phyloP scores from a whole-genome alignment of 1,284 basidiomycete genomes.

The Naganishia liquefaciens region DNA sequence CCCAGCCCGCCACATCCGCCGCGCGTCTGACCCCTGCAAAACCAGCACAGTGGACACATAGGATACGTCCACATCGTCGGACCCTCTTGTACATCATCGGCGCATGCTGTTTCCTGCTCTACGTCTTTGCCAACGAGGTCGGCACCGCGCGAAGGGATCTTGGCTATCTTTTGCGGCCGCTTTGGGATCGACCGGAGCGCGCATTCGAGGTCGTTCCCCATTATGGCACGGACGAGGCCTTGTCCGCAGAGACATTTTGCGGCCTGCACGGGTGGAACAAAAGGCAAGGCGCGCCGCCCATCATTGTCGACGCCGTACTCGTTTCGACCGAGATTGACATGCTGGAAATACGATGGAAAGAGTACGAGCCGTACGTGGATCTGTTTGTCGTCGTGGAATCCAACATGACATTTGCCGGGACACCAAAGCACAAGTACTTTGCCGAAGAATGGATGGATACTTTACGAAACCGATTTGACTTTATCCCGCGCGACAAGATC shows the following conservation, averaged over 20 bases:
- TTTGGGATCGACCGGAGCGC: constrained; percentile 39
- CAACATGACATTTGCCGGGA: constrained; percentile 64
- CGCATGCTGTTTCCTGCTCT: background rate
- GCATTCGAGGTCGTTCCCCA: constrained; percentile 37
- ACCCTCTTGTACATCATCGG: background rate
- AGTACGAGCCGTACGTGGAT: constrained; percentile 64
- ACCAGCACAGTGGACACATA: too few relatives aligned
- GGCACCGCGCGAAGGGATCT: constrained; percentile 35
- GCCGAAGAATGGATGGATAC: constrained; percentile 32
- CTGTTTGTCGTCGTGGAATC: constrained; percentile 68
- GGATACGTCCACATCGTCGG: background rate
- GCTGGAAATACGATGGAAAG: constrained; percentile 67
- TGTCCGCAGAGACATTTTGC: constrained; percentile 35
- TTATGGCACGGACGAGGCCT: constrained; percentile 23
- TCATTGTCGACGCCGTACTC: constrained; percentile 60
- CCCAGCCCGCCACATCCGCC: too few relatives aligned
- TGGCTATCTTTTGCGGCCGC: constrained; percentile 40
- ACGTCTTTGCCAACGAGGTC: background rate
- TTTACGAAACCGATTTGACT: constrained; percentile 33
- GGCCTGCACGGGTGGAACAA: constrained; percentile 36
- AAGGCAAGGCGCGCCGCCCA: constrained; percentile 8
- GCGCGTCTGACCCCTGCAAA: too few relatives aligned
- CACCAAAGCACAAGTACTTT: constrained; percentile 63
- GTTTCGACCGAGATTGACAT: constrained; percentile 69
- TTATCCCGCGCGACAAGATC: constrained; percentile 34